Evolutionary conservation across 169 alveolate species (phyloP), one percentile per base, ranked within the genome.

Genomic region (Plasmodium falciparum): DNA sequence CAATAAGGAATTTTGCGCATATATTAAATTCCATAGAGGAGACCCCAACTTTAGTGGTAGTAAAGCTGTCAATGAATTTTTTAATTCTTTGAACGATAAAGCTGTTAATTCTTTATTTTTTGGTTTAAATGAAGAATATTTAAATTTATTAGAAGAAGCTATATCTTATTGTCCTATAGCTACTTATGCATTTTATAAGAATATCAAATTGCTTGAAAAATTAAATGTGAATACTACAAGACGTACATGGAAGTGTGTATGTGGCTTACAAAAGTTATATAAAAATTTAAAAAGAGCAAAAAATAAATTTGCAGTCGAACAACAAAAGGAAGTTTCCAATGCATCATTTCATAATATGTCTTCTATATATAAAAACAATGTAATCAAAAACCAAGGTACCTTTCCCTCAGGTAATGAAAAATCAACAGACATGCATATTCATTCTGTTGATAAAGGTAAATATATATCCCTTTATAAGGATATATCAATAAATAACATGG

Each of bases 41-140:
- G 89, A 78, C 15, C 89, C 89, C 0, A 78, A 78, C 50, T 78
- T 78, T 78, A 78, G 89, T 78, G 89, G 74, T 20, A 78, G 78
- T 2, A 78, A 78, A 78, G 89, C 89, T 17, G 33, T 78, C n/a
- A 78, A 78, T 78, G 89, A 78, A 78, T 78, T 78, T 47, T 78
- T 78, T 78, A 78, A 66, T 59, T 78, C 89, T 12, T 70, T 78
- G 65, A 78, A 78, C 66, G 89, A 78, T 24, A 78, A 59, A 65
- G 89, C 89, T 49, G 13, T 78, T 11, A 66, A 78, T 45, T 69
- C 66, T 20, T 59, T 78, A 12, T 78, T 78, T 58, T 66, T 78
- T 65, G 89, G 89, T 6, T 58, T 78, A 59, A 78, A 66, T 78
- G 89, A 78, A 50, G 63, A 56, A 29, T 59, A 78, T 59, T 65